phyloP scores from a whole-genome alignment of 2,329 filamentous ascomycete species.

The Pseudopyrenochaeta lycopersici region DNA sequence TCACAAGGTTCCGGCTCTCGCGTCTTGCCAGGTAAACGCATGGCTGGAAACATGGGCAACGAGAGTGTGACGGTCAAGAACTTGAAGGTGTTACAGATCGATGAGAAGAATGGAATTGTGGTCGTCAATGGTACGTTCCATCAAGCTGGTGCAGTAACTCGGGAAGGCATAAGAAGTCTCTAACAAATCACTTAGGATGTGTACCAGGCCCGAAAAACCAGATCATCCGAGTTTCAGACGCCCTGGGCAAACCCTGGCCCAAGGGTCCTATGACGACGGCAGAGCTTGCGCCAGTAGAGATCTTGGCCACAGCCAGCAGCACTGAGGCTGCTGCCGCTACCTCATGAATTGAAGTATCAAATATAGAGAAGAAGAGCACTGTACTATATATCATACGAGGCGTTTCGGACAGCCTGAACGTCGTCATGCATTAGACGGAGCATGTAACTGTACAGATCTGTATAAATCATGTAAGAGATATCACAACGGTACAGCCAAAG shows the following conservation, averaged over 20 bases:
- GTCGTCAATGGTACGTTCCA: constrained; percentile 76
- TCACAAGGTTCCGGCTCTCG: constrained; percentile 92
- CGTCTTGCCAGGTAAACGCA: constrained; percentile 95
- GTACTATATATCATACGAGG: constrained; percentile 14
- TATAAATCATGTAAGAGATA: constrained; percentile 3
- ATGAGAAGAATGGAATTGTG: constrained; percentile 85
- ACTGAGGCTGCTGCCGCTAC: constrained; percentile 15
- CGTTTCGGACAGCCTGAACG: background rate
- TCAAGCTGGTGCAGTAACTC: background rate
- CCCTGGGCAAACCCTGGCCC: constrained; percentile 85
- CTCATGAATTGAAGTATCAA: constrained; percentile 2
- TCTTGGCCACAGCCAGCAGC: constrained; percentile 12
- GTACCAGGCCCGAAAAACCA: constrained; percentile 90
- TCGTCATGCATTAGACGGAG: background rate
- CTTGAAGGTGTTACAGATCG: constrained; percentile 85
- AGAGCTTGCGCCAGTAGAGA: constrained; percentile 26
- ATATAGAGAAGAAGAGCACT: background rate
- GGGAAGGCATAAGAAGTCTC: background rate
- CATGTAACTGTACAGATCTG: constrained; percentile 1
- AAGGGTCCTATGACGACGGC: constrained; percentile 52
- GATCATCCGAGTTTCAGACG: constrained; percentile 86
- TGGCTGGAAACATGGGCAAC: constrained; percentile 95
- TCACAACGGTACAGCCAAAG: background rate
- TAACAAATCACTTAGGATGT: constrained; percentile 57
- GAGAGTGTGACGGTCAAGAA: constrained; percentile 91